phyloP scores from a whole-genome alignment of 192 early-diverging fungal species.

The Umbelopsis sp. region DNA sequence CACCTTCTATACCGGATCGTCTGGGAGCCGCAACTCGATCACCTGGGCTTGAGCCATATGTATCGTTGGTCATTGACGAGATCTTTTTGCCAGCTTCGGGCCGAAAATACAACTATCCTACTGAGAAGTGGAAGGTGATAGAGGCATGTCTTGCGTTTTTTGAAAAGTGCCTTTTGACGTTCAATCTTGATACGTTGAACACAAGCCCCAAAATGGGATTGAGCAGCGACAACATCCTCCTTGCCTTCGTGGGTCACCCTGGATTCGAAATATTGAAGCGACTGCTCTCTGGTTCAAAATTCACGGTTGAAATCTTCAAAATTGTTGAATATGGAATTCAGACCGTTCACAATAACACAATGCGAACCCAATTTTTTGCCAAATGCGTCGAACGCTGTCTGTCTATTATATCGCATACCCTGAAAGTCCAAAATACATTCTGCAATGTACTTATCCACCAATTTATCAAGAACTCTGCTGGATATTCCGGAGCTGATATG shows the following conservation, averaged over 20 bases:
- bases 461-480: conserved; percentile 43
- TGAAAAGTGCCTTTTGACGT: conserved; percentile 76
- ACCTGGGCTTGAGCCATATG: conserved; percentile 79
- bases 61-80: conserved; percentile 82
- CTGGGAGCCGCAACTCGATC: conserved; percentile 70
- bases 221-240: conserved; percentile 20
- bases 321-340: conserved; percentile 67
- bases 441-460: conserved; percentile 64
- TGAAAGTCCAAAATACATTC: conserved; percentile 79
- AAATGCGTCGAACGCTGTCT: conserved; percentile 51
- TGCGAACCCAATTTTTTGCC: conserved; percentile 38
- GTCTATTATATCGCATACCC: conserved; percentile 64
- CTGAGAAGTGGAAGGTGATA: conserved; percentile 81
- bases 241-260: conserved; percentile 59
- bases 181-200: conserved; percentile 65
- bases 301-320: conserved; percentile 71
- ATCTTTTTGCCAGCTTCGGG: conserved; percentile 80
- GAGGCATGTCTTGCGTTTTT: conserved; percentile 73
- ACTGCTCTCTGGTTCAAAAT: conserved; percentile 74
- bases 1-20: conserved; percentile 55
- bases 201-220: conserved; percentile 21
- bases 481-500: conserved; percentile 32
- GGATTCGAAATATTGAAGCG: conserved; percentile 83
- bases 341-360: conserved; percentile 53
- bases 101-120: conserved; percentile 64